Evolutionary conservation across 2,329 filamentous ascomycete species (phyloP).

Genomic region (Aureobasidium sp.): DNA sequence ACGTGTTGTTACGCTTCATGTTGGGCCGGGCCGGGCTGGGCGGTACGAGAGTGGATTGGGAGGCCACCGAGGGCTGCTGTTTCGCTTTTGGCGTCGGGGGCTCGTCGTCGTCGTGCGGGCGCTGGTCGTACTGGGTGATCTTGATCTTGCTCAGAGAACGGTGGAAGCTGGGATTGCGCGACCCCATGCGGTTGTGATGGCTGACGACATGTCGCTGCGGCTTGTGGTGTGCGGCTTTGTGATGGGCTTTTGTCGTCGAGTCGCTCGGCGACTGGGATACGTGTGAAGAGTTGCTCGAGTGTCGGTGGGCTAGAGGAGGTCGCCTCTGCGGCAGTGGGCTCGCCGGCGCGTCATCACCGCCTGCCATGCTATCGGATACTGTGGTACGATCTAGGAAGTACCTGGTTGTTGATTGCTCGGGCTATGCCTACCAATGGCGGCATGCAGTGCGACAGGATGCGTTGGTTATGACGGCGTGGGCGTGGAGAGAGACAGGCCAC

Average conservation of each 20-base stretch:
- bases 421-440: not conserved
- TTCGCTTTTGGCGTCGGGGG: slow-evolving; percentile 9
- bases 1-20: slow-evolving; percentile 35
- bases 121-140: slow-evolving; percentile 18
- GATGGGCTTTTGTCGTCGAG: not conserved
- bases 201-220: slow-evolving; percentile 32
- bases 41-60: slow-evolving; percentile 16
- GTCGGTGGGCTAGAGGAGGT: slow-evolving; percentile 26
- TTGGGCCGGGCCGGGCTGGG: slow-evolving; percentile 25
- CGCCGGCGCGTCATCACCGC: not conserved
- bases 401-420: not conserved
- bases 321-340: slow-evolving; percentile 23
- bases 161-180: slow-evolving; percentile 31
- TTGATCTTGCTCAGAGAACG: slow-evolving; percentile 36
- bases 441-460: not conserved
- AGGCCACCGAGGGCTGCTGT: not conserved
- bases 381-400: not conserved
- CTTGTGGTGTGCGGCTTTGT: slow-evolving; percentile 23
- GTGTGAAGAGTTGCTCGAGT: slow-evolving; percentile 29
- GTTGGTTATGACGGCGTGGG: slow-evolving; percentile 4
- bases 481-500: not conserved
- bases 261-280: slow-evolving; percentile 28
- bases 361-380: not conserved
- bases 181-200: slow-evolving; percentile 26
- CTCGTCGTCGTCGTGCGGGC: slow-evolving; percentile 19